Percentiles rank a stretch among this genome's conserved stretches.
Evolutionary conservation across 192 early-diverging fungal species (phyloP).

Genomic region (Helicostylum pulchrum): DNA sequence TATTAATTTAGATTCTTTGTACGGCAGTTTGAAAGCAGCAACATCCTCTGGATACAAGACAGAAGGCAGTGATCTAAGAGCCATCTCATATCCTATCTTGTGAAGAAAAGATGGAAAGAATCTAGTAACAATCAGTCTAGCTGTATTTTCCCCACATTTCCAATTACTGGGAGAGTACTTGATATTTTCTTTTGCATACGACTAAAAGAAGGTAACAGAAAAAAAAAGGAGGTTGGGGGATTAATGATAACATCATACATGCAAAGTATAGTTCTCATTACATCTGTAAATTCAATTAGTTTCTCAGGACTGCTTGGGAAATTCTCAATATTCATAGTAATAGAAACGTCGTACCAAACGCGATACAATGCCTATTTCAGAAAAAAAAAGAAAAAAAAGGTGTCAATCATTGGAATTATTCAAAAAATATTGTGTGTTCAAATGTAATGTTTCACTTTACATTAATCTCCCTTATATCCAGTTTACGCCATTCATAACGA

Average conservation of each 20-base stretch:
- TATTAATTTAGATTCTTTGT: background rate
- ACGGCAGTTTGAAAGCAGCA: conserved; percentile 13
- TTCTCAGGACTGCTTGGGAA: conserved; percentile 27
- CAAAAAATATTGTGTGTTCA: no score
- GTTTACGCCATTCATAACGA: conserved; percentile 34
- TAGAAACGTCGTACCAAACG: conserved; percentile 19
- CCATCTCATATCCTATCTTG: background rate
- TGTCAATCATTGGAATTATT: no score
- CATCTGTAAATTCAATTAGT: conserved; percentile 26
- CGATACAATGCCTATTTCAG: conserved; percentile 25
- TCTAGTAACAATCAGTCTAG: background rate
- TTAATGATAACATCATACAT: no score
- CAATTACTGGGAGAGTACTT: conserved; percentile 17
- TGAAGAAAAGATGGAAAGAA: conserved; percentile 5
- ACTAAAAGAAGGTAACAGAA: conserved; percentile 1
- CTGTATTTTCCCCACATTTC: conserved; percentile 19
- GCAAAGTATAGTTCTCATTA: no score
- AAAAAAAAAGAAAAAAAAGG: background rate
- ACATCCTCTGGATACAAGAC: conserved; percentile 11
- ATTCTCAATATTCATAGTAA: conserved; percentile 38
- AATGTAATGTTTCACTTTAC: conserved; percentile 18
- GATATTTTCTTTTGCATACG: conserved; percentile 14
- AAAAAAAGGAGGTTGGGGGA: no score
- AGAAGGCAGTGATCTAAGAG: conserved; percentile 14
- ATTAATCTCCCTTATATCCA: conserved; percentile 39